These are phyloP conservation scores for Hortiboletus campestris DNA, from an alignment of 768 basidiomycete species.

Conservation along the genomic window DNA sequence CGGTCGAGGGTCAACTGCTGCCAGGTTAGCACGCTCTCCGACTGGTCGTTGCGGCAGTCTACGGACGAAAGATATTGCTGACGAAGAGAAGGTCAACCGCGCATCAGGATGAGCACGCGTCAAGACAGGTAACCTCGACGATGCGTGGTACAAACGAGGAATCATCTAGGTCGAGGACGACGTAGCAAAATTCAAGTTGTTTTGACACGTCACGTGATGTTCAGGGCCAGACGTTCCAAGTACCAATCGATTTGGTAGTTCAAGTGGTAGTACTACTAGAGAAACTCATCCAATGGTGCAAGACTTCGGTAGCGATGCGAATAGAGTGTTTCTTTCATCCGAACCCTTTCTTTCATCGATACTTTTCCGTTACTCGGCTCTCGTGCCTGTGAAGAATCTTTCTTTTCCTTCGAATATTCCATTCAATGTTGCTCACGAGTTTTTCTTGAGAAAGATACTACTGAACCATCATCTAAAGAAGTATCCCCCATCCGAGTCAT, in stretches of 20 bases:
- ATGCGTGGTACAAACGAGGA: constrained; percentile 16
- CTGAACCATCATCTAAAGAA: constrained; percentile 48
- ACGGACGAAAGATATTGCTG: constrained; percentile 11
- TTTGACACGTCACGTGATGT: constrained; percentile 21
- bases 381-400: constrained; percentile 44
- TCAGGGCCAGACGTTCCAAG: constrained; percentile 16
- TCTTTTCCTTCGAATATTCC: constrained; percentile 39
- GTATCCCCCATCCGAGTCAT: constrained; percentile 64
- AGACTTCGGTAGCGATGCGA: background rate
- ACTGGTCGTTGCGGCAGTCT: constrained; percentile 7
- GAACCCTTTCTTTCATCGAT: constrained; percentile 38
- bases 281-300: background rate
- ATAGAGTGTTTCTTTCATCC: background rate
- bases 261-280: too few relatives aligned
- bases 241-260: background rate
- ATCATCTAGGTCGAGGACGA: constrained; percentile 16
- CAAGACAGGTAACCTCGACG: constrained; percentile 8
- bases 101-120: constrained; percentile 10
- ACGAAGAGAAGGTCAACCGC: constrained; percentile 23
- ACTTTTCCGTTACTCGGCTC: constrained; percentile 51
- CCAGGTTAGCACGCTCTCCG: constrained; percentile 2
- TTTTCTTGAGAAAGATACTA: constrained; percentile 53
- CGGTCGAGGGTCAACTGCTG: background rate
- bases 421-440: constrained; percentile 46
- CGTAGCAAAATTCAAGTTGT: constrained; percentile 17